Base-by-base conservation (phyloP, 306 rosid genomes). In the Hippophae rhamnoides region DNA sequence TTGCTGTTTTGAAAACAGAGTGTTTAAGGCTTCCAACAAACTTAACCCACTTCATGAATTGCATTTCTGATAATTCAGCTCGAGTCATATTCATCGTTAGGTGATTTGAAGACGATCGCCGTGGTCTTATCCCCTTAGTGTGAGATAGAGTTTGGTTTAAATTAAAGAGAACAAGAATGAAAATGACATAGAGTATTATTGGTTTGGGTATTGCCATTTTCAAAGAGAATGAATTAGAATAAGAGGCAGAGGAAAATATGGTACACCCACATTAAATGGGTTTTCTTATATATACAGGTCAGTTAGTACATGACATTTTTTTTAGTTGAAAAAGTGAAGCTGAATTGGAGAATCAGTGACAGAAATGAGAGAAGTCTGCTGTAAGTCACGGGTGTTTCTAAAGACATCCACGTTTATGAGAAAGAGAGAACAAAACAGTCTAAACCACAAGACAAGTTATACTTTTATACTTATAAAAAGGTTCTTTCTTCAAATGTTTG, bases 41-140 rank as follows among this genome's bases (percentile, higher is more conserved):
- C 47, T 68, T 72, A 41, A 88, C 89, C 99, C 99, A 92, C 68
- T 76, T 80, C 80, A 88, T 71, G 84, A 92, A 92, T 60, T 85
- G 96, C 50, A 81, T 69, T 69, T 92, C 89, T 40, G 99, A 73
- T 68, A 64, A 61, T 50, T 81, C 72, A 55, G 78, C 58, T 70
- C 47, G 73, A 13, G 81, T 81, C 72, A 76, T 64, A 61, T 83
- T 88, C 10, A 45, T 56, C 0, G 57, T 9, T 12, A 67, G 71
- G 1, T 54, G 65, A 43, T 68, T 79, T 26, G 75, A 56, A 25
- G 57, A 4, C 6, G 82, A 78, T 55, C 38, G 60, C 66, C 73
- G 31, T 3, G 79, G 82, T 56, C 80, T 49, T 57, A 78, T 10
- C 38, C 79, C 86, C 51, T 83, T 92, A 10, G 90, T 78, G 62